phyloP scores from a whole-genome alignment of 2,329 filamentous ascomycete genomes.

The Diaporthe sp. region DNA sequence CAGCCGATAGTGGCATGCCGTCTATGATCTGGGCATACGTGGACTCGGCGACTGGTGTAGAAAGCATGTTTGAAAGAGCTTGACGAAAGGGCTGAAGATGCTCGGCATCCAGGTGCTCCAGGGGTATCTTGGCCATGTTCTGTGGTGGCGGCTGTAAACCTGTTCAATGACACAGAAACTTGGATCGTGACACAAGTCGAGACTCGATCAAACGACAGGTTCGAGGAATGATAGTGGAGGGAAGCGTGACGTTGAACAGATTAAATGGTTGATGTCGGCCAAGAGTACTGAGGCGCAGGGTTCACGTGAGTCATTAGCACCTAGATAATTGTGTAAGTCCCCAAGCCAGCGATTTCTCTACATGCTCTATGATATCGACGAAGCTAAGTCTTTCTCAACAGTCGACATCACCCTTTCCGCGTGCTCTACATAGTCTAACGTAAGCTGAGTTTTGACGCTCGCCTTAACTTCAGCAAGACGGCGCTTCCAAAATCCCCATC shows the following conservation, averaged over 20 bases:
- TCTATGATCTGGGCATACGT: slow-evolving; percentile 1
- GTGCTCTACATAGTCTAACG: not conserved
- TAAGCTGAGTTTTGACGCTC: not conserved
- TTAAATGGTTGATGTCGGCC: not conserved
- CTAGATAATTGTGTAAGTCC: not conserved
- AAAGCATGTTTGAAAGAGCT: not conserved
- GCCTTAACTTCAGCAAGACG: not conserved
- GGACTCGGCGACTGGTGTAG: not conserved
- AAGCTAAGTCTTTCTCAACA: not conserved
- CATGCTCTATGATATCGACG: not conserved
- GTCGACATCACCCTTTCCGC: not conserved
- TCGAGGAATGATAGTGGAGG: not conserved
- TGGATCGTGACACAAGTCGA: not conserved
- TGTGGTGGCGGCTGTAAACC: not conserved
- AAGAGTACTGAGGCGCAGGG: not conserved
- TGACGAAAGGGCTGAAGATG: not conserved
- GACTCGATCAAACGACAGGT: not conserved
- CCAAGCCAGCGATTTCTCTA: not conserved
- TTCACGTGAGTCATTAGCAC: not conserved
- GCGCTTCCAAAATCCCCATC: slow-evolving; percentile 17
- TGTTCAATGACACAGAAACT: not conserved
- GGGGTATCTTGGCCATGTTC: not conserved
- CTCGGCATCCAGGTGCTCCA: not conserved
- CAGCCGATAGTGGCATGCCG: not conserved
- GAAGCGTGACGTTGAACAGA: not conserved